A percentile compares a stretch with the other conserved stretches of the same genome.
These are phyloP conservation scores for Pelomyxa schiedti DNA, from an alignment of 78 protist species.

Conservation along the genomic window DNA sequence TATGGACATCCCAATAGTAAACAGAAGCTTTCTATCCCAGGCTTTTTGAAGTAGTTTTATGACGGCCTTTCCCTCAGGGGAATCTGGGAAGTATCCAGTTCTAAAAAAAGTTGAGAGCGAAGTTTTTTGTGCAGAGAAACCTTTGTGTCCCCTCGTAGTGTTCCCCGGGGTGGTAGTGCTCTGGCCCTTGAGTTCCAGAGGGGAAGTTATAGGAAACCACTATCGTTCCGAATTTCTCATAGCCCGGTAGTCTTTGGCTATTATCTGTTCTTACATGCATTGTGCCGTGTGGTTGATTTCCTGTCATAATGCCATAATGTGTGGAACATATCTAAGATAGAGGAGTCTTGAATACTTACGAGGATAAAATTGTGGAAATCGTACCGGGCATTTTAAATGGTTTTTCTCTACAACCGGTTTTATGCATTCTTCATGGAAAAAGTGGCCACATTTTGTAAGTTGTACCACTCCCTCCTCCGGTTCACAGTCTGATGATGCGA, in stretches of 20 bases:
- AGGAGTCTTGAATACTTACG: no score
- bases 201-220: not conserved
- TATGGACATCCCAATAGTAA: not conserved
- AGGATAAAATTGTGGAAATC: no score
- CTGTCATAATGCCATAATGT: not conserved
- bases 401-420: no score
- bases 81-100: not conserved
- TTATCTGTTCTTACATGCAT: not conserved
- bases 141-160: not conserved
- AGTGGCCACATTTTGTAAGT: not conserved
- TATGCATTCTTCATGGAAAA: not conserved
- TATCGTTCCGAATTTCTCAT: not conserved
- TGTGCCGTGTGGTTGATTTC: not conserved
- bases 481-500: no score
- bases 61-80: not conserved
- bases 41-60: not conserved
- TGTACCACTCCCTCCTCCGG: not conserved
- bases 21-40: not conserved
- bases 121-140: no score
- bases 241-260: not conserved
- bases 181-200: not conserved
- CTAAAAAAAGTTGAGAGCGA: no score
- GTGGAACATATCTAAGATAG: not conserved
- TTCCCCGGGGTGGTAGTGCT: not conserved
- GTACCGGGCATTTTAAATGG: not conserved